Evolutionary conservation across 2,329 filamentous ascomycete species (phyloP).

Genomic region (Dryadomyces quercivorus): DNA sequence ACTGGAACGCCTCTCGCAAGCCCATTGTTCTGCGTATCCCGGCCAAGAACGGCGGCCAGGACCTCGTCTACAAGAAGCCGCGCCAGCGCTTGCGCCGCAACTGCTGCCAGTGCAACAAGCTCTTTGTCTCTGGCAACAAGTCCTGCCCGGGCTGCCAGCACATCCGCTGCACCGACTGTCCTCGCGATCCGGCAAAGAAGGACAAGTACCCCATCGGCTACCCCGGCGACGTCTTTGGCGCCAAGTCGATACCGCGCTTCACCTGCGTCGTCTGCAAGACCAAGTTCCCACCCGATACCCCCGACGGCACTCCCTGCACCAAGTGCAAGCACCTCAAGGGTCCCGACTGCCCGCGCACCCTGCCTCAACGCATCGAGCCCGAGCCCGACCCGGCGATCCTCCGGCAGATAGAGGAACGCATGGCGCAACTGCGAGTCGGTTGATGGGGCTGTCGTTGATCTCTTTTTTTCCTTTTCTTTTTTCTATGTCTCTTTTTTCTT

Average conservation of each 20-base stretch:
- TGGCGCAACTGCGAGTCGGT: slow-evolving; percentile 23
- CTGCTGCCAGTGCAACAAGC: slow-evolving; percentile 60
- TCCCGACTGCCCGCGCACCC: slow-evolving; percentile 42
- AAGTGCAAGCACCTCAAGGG: slow-evolving; percentile 51
- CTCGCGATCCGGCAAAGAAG: slow-evolving; percentile 62
- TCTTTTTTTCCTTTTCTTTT: neutral
- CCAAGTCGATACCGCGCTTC: slow-evolving; percentile 38
- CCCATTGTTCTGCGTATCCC: slow-evolving; percentile 46
- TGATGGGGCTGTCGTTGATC: neutral
- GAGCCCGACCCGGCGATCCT: slow-evolving; percentile 50
- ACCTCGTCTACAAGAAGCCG: slow-evolving; percentile 58
- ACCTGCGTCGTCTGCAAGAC: slow-evolving; percentile 52
- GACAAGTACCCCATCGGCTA: slow-evolving; percentile 60
- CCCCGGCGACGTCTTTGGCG: slow-evolving; percentile 50
- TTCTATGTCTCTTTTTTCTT: neutral
- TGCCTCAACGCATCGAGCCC: slow-evolving; percentile 47
- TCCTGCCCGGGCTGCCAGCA: slow-evolving; percentile 60
- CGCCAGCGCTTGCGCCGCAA: slow-evolving; percentile 62
- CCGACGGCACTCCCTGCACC: slow-evolving; percentile 41
- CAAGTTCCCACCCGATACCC: slow-evolving; percentile 37
- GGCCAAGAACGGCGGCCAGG: slow-evolving; percentile 54
- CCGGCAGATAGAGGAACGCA: slow-evolving; percentile 41
- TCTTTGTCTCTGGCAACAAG: slow-evolving; percentile 49
- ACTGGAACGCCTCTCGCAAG: slow-evolving; percentile 27
- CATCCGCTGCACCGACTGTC: slow-evolving; percentile 66